These are phyloP conservation scores for Protomyces inundatus DNA, from an alignment of 1,139 yeast species.

Conservation along the genomic window DNA sequence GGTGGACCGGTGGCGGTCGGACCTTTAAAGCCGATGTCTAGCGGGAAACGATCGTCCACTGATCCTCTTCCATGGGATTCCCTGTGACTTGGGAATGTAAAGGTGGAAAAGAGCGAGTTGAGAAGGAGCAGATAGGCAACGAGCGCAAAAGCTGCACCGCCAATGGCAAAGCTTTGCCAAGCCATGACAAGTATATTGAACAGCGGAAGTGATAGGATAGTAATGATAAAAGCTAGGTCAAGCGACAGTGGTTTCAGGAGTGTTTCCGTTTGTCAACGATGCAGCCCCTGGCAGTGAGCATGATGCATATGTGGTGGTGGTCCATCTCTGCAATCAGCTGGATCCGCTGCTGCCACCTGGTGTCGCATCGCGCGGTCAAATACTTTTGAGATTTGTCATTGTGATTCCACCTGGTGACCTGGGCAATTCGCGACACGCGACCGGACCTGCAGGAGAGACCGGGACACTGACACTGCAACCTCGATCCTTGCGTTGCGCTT, in stretches of 20 bases:
- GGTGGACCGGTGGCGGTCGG: conserved; percentile 15
- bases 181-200: background rate
- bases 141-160: background rate
- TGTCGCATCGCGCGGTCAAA: no score
- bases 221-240: background rate
- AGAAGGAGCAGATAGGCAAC: conserved; percentile 8
- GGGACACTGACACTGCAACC: no score
- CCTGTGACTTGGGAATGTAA: background rate
- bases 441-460: no score
- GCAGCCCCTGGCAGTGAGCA: no score
- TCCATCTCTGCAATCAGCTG: no score
- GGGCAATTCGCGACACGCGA: no score
- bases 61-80: background rate
- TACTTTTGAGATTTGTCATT: no score
- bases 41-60: conserved; percentile 1
- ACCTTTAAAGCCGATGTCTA: conserved; percentile 13
- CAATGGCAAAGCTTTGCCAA: conserved; percentile 14
- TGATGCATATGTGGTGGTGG: no score
- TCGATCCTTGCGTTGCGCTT: no score
- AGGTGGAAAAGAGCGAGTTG: conserved; percentile 1
- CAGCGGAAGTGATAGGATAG: no score
- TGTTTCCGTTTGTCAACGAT: background rate
- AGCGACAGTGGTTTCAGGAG: background rate
- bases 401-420: no score
- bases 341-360: no score